Conservation (phyloP, 2,329 filamentous ascomycete species). For the Alternaria panax region DNA sequence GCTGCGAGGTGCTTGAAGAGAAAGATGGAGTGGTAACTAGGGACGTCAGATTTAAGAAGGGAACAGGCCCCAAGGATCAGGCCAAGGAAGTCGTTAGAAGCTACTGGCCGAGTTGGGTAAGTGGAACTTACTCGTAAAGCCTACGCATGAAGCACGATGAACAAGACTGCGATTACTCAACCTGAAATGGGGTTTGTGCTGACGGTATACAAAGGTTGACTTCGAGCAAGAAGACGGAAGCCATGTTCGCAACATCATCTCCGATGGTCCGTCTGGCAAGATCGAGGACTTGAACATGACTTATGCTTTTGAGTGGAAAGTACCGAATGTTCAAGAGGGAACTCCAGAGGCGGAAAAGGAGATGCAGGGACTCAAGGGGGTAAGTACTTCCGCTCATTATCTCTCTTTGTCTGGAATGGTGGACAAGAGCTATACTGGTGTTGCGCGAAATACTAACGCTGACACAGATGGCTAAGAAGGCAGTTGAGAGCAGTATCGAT, state of each 20-base stretch:
- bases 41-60: conserved; percentile 52
- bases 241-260: conserved; percentile 55
- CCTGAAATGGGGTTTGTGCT: background rate
- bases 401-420: background rate
- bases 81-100: conserved; percentile 51
- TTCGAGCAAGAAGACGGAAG: conserved; percentile 55
- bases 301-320: conserved; percentile 55
- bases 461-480: conserved; percentile 49
- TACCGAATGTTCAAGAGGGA: conserved; percentile 46
- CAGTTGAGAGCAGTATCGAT: conserved; percentile 54
- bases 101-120: conserved; percentile 52
- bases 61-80: conserved; percentile 32
- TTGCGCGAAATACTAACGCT: conserved; percentile 9
- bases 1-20: conserved; percentile 53
- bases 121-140: conserved; percentile 1
- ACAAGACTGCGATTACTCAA: background rate
- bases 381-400: conserved; percentile 16
- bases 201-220: conserved; percentile 48
- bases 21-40: conserved; percentile 45
- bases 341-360: conserved; percentile 45
- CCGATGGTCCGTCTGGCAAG: conserved; percentile 45
- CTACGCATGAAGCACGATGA: background rate
- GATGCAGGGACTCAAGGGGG: conserved; percentile 32
- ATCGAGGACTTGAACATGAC: conserved; percentile 53
- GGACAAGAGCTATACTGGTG: background rate